Conservation (phyloP, 768 basidiomycete species). For the Naematelia encephala region DNA sequence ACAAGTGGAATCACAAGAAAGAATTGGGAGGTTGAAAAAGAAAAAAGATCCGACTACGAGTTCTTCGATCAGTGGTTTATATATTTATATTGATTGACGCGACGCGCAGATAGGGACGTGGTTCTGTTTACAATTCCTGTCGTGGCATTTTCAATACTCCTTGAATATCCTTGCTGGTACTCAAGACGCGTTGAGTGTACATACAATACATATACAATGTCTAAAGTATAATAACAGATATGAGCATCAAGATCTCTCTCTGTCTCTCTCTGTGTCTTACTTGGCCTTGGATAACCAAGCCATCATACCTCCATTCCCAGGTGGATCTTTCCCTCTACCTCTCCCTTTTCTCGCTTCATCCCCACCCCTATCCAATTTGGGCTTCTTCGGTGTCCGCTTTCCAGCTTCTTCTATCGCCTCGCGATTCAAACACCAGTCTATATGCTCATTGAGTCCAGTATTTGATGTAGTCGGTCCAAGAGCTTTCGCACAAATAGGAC, state of each 20-base stretch:
- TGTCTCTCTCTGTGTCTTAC: not conserved
- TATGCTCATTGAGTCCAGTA: constrained; percentile 73
- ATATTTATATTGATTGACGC: too few relatives aligned
- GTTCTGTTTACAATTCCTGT: not conserved
- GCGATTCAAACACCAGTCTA: constrained; percentile 83
- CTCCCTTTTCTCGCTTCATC: constrained; percentile 14
- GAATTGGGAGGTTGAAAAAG: too few relatives aligned
- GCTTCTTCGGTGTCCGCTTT: constrained; percentile 19
- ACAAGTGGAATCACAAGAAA: too few relatives aligned
- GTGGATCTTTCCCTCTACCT: not conserved
- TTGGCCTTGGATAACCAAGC: constrained; percentile 17
- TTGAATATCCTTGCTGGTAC: not conserved
- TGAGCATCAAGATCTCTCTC: not conserved
- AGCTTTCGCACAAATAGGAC: constrained; percentile 68
- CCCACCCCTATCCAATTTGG: constrained; percentile 6
- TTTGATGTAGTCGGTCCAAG: constrained; percentile 64
- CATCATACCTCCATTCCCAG: constrained; percentile 20
- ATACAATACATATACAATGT: not conserved
- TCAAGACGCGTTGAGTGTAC: not conserved
- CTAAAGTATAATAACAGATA: not conserved
- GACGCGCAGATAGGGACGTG: not conserved
- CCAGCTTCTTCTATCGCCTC: constrained; percentile 63
- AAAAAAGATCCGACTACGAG: too few relatives aligned
- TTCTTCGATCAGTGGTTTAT: too few relatives aligned
- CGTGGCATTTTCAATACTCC: not conserved